These are phyloP conservation scores for Talaromyces islandicus DNA, from an alignment of 2,329 filamentous ascomycete genomes.

Conservation along the genomic window DNA sequence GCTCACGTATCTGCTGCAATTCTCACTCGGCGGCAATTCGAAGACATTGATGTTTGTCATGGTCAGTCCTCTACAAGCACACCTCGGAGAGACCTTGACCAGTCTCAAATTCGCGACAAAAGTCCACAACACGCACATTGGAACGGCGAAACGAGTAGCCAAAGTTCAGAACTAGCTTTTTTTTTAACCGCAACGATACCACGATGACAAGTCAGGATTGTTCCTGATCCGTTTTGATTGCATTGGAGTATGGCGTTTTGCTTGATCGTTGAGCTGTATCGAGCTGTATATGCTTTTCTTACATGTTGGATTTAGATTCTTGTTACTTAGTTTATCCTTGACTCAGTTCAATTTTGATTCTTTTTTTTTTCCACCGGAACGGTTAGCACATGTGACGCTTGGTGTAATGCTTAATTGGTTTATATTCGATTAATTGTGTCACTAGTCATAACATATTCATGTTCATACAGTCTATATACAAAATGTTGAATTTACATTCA, in stretches of 20 bases:
- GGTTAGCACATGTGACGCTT: too few relatives aligned
- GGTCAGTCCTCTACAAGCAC: slow-evolving; percentile 85
- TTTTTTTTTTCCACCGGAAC: too few relatives aligned
- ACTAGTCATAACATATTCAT: too few relatives aligned
- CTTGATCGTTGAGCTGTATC: background rate
- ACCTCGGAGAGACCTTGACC: slow-evolving; percentile 87
- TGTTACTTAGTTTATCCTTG: background rate
- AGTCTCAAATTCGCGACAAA: slow-evolving; percentile 95
- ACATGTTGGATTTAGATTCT: background rate
- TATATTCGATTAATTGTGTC: too few relatives aligned
- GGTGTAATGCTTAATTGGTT: too few relatives aligned
- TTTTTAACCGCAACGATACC: slow-evolving; percentile 5
- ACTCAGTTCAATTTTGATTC: background rate
- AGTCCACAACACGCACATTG: slow-evolving; percentile 82
- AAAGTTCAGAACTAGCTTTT: slow-evolving; percentile 5
- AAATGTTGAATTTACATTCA: background rate
- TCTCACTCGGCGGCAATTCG: slow-evolving; percentile 87
- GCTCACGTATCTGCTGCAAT: slow-evolving; percentile 91
- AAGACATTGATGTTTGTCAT: slow-evolving; percentile 99
- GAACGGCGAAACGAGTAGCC: slow-evolving; percentile 58
- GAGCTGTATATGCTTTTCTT: background rate
- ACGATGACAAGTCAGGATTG: background rate
- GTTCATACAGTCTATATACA: background rate
- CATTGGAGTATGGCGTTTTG: slow-evolving; percentile 9
- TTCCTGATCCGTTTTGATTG: slow-evolving; percentile 3